Evolutionary conservation across 176 grass and related monocot species (phyloP), one percentile per base, ranked within the genome.

Genomic region (Triticum dicoccoides): DNA sequence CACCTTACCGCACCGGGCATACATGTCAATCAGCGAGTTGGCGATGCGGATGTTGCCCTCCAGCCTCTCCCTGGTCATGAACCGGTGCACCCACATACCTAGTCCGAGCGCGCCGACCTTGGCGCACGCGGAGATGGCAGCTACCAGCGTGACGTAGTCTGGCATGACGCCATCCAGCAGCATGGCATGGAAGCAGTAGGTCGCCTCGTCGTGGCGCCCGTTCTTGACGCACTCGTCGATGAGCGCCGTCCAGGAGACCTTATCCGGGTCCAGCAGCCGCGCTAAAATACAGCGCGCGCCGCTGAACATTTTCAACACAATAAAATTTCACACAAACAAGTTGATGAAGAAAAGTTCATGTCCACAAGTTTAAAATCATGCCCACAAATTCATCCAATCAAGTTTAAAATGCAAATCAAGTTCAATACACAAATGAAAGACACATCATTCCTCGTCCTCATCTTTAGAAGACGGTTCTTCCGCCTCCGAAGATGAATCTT

Each of bases 21-120:
- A 95, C 95, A 95, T 91, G 73, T 92, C 89, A 6, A 95, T 75
- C 29, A 95, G 73, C 13, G 93, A 85, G 90, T 91, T 93, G 24
- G 64, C 81, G 2, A 98, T 63, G 3, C 91, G 85, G 47, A 92
- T 67, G 38, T 91, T 95, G 75, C 63, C 8, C 59, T 80, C 29
- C 65, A 95, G 65, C 0, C 64, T 54, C 17, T 51, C 24, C 51
- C 2, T 69, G 45, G 81, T 17, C 9, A 85, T 29, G 37, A 93
- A 87, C 34, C 78, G 85, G 61, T 98, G 93, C 20, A 91, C 76
- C 95, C 95, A 98, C 77, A 91, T 78, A 6, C 95, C 95, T 3
- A 91, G 89, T 3, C 72, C 71, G 10, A 97, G 86, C 25, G 85
- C 79, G 39, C 95, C 90, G 8, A 90, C 87, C 61, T 92, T 79